phyloP scores from a whole-genome alignment of 768 basidiomycete species.

The Suillus discolor region DNA sequence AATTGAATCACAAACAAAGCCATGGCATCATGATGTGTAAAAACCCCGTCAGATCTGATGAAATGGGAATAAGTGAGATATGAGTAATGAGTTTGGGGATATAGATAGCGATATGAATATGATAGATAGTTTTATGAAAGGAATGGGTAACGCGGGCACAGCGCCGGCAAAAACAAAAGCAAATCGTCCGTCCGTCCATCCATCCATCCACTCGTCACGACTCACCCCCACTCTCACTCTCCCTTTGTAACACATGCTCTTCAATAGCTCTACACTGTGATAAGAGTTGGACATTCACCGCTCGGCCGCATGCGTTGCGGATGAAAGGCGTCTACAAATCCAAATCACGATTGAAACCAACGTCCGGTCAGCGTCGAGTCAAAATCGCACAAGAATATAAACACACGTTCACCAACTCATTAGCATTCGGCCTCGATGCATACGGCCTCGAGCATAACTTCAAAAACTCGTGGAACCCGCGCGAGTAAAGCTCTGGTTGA shows the following conservation, averaged over 20 bases:
- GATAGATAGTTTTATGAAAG: constrained; percentile 2
- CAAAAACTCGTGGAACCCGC: constrained; percentile 74
- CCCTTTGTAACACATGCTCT: constrained; percentile 34
- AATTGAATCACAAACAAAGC: neutral
- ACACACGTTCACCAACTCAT: constrained; percentile 60
- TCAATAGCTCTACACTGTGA: constrained; percentile 71
- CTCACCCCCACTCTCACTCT: constrained; percentile 6
- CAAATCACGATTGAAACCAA: neutral
- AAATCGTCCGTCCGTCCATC: neutral
- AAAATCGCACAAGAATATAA: neutral
- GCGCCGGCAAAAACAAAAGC: neutral
- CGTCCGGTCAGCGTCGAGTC: neutral
- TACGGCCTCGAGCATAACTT: constrained; percentile 65
- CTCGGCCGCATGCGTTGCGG: constrained; percentile 66
- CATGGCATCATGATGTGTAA: neutral
- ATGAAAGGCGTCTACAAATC: constrained; percentile 58
- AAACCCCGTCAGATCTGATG: neutral
- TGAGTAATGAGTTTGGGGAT: neutral
- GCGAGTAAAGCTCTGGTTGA: constrained; percentile 62
- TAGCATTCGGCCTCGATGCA: constrained; percentile 54
- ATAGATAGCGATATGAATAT: constrained; percentile 7
- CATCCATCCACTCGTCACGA: neutral
- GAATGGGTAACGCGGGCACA: neutral
- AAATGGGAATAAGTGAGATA: neutral
- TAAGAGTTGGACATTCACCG: constrained; percentile 67